Base-by-base conservation (phyloP, 1,284 basidiomycete species). In the Ceratobasidium papillatum region DNA sequence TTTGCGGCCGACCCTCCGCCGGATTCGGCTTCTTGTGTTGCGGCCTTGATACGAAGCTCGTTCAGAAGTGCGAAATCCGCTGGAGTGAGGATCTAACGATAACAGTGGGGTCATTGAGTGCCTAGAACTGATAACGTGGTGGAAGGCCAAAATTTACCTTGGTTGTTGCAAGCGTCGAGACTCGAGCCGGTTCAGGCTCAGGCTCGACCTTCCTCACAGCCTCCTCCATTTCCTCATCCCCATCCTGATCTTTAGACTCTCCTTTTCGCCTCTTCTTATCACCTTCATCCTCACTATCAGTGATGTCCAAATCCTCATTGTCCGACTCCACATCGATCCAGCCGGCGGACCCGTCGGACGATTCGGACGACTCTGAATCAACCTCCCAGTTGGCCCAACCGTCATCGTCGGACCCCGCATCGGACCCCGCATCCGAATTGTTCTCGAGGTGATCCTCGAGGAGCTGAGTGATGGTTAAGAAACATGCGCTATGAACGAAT, bases 21-120 rank as follows among this genome's bases (percentile, higher is more conserved):
- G 38, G 84, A 83, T 79, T 94, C 90, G 9, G 93, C 90, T 1
- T 89, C 90, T 74, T 90, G 87, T 25, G 86, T 85, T n/a, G 94
- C 94, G 0, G 92, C 93, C 83, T 94, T 88, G 74, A 95, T 87
- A 8, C 93, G 91, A 9, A 99, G 89, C 79, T 98, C 94, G 79
- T 95, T 94, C 74, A 99, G 87, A 65, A 98, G 85, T 0, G 94
- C 94, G 82, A 99, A 99, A 83, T 99, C 97, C 34, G 96, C 96
- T 0, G 98, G 98, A 0, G 98, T 99, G 43, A 99, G 89, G 80
- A 99, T 99, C 94, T 96, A 56, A 4, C 22, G 30, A 45, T 19
- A 22, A 52, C 27, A 34, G 65, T 19, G 64, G 65, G 34, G 49
- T 14, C 25, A 5, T 43, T 56, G 63, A 43, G 41, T 25, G 52